Evolutionary conservation across 768 basidiomycete species (phyloP).

Genomic region (Filobasidium floriforme): DNA sequence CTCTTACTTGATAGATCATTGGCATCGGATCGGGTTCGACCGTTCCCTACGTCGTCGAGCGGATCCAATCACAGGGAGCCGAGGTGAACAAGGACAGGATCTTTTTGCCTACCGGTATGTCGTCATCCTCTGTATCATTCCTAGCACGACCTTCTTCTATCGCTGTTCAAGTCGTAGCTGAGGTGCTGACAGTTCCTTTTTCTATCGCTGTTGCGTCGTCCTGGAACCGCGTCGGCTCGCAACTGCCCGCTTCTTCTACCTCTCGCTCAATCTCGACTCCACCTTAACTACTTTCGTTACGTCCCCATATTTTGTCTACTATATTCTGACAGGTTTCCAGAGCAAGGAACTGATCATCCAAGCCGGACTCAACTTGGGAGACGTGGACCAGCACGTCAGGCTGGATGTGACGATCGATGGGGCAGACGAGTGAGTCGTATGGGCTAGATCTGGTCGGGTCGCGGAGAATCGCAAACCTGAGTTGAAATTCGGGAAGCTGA

Average conservation of each 20-base stretch:
- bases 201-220: background rate
- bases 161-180: background rate
- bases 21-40: conserved; percentile 55
- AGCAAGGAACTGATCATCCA: conserved; percentile 88
- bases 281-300: background rate
- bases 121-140: background rate
- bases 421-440: conserved; percentile 73
- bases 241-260: background rate
- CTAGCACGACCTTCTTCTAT: background rate
- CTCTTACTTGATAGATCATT: conserved; percentile 32
- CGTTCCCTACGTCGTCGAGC: conserved; percentile 92
- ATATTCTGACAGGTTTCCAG: conserved; percentile 64
- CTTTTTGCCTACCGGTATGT: conserved; percentile 78
- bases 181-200: background rate
- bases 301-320: background rate
- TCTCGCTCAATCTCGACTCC: background rate
- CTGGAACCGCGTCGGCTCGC: background rate
- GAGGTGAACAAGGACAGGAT: conserved; percentile 70
- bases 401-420: conserved; percentile 98
- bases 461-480: conserved; percentile 13
- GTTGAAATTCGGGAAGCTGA: background rate
- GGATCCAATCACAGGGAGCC: conserved; percentile 74
- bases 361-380: conserved; percentile 68
- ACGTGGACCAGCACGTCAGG: conserved; percentile 75
- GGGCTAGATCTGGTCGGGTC: background rate